Evolutionary conservation across 139 green algal species (phyloP).

Genomic region (Microglena sp.): DNA sequence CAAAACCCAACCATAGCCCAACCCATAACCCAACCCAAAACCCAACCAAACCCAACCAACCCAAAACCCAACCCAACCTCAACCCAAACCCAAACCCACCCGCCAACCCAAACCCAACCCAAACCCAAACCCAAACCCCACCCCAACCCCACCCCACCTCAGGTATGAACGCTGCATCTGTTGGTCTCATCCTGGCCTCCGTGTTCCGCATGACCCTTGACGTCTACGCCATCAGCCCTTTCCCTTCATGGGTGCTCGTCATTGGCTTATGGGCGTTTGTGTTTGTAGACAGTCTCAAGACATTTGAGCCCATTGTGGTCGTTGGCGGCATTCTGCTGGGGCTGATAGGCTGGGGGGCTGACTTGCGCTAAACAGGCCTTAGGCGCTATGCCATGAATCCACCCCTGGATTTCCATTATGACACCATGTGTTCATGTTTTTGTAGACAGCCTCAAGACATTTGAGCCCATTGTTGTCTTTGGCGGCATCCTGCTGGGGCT

Average conservation of each 20-base stretch:
- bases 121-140: too few relatives aligned
- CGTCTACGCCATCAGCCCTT: slow-evolving; percentile 42
- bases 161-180: slow-evolving; percentile 69
- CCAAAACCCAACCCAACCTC: too few relatives aligned
- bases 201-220: slow-evolving; percentile 73
- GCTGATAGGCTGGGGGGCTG: slow-evolving; percentile 50
- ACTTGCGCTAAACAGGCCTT: slow-evolving; percentile 56
- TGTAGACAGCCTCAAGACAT: slow-evolving; percentile 50
- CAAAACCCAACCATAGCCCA: too few relatives aligned
- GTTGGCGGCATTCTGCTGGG: slow-evolving; percentile 56
- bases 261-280: slow-evolving; percentile 64
- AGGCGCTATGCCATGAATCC: too few relatives aligned
- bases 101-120: too few relatives aligned
- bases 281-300: slow-evolving; percentile 45
- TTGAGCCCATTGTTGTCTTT: slow-evolving; percentile 63
- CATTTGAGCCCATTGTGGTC: slow-evolving; percentile 66
- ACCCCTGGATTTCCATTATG: too few relatives aligned
- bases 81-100: too few relatives aligned
- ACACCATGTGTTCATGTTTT: too few relatives aligned
- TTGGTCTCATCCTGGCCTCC: slow-evolving; percentile 76
- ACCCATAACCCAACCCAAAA: too few relatives aligned
- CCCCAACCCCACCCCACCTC: too few relatives aligned
- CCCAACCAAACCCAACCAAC: too few relatives aligned
- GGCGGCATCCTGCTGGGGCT: slow-evolving; percentile 59
- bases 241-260: slow-evolving; percentile 51